Conservation (phyloP, 2,329 filamentous ascomycete genomes). For the Coniochaeta hoffmannii region DNA sequence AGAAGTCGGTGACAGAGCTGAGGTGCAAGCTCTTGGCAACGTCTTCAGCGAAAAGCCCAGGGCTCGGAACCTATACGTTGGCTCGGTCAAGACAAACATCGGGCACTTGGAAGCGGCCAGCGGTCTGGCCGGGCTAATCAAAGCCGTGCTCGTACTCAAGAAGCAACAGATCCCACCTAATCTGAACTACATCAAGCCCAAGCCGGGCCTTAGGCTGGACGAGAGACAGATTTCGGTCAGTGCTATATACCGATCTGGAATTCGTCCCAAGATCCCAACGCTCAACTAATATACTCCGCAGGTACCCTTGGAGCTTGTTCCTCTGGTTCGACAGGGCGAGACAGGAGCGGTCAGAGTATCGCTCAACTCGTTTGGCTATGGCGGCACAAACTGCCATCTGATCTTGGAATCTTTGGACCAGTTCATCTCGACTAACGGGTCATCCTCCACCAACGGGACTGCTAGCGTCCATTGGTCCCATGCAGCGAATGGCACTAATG, state of each 20-base stretch:
- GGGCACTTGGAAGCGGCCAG: slow-evolving; percentile 25
- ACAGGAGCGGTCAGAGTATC: neutral
- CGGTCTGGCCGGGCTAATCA: slow-evolving; percentile 24
- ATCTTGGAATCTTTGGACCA: neutral
- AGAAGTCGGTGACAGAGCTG: neutral
- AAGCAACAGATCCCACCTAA: slow-evolving; percentile 18
- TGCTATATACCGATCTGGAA: neutral
- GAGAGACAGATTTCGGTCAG: slow-evolving; percentile 15
- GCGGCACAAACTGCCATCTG: slow-evolving; percentile 2
- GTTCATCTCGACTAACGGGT: neutral
- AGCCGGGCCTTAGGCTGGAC: slow-evolving; percentile 31
- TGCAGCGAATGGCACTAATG: neutral
- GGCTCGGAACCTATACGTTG: slow-evolving; percentile 16
- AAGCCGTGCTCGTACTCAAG: slow-evolving; percentile 33
- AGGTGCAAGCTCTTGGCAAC: neutral
- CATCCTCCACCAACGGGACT: neutral
- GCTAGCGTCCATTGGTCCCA: neutral
- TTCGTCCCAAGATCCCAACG: too few species aligned
- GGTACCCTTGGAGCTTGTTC: slow-evolving; percentile 10
- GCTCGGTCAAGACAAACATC: slow-evolving; percentile 29
- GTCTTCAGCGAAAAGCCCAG: neutral
- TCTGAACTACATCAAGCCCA: slow-evolving; percentile 11
- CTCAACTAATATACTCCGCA: neutral
- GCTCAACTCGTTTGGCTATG: slow-evolving; percentile 2
- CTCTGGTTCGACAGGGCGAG: neutral